Base-by-base conservation (phyloP, 768 basidiomycete genomes). In the Psilocybe subaeruginosa region DNA sequence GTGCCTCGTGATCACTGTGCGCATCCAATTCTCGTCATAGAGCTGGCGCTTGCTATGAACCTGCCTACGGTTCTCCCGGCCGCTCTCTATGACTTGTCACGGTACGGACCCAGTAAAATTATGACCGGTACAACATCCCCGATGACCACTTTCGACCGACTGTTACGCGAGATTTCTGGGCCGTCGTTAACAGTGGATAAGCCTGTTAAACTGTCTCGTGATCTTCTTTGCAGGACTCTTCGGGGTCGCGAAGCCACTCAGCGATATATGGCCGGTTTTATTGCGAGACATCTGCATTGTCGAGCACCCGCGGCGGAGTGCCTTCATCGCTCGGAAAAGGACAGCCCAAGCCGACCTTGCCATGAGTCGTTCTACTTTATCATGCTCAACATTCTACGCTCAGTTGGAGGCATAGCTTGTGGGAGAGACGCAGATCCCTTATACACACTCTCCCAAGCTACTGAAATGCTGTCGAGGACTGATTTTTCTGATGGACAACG, bases 391-490 rank as follows among this genome's bases (percentile, higher is more conserved):
- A 76, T 88, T 31, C 74, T 91, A 45, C 85, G 90, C 58, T 82
- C 86, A 19, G 82, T 92, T 47, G 86, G 88, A 0, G 91, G 91
- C 0, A 86, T 92, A 59, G 83, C 89, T 0, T 80, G 78, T 57
- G 90, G 90, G 50, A 80, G 91, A 27, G 90, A 92, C 67, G 90
- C 86, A 3, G 91, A 92, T 68, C 87, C 89, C 54, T 72, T 92
- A 23, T 90, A 81, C 68, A 89, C 89, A 58, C 81, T 92, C 47
- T 67, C 77, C 3, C 90, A 91, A 72, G 86, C 86, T 14, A 77
- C 80, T 56, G 89, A 89, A 66, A 91, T 92, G 91, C 77, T 92
- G 48, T 79, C 81, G 19, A 77, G 90, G 52, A 87, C 81, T 54
- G 90, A 91, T 69, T 90, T 89, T 70, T 84, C 85, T 50, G 85